Evolutionary conservation across 257 asterid species (phyloP).

Genomic region (Euphrasia confusa): DNA sequence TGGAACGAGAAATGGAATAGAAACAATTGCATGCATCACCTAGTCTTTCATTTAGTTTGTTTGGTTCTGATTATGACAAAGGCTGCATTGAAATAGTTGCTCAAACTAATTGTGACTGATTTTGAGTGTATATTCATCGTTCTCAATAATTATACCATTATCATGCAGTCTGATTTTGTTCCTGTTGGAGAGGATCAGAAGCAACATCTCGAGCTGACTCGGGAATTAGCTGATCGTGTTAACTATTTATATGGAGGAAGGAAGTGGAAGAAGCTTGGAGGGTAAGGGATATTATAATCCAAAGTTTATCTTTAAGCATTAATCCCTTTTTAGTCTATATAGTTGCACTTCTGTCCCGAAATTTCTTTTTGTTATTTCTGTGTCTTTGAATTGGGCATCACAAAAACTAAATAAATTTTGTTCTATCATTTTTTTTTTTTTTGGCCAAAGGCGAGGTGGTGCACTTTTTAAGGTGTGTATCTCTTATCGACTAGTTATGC

Average conservation of each 20-base stretch:
- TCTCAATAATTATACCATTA: constrained; percentile 36
- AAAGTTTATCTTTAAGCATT: constrained; percentile 7
- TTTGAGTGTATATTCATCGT: constrained; percentile 17
- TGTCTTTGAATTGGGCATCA: constrained; percentile 23
- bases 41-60: constrained; percentile 17
- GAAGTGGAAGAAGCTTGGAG: constrained; percentile 97
- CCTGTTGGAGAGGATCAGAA: constrained; percentile 99
- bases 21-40: too few relatives aligned
- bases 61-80: constrained; percentile 7
- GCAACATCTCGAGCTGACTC: constrained; percentile 90
- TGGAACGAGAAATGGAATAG: too few relatives aligned
- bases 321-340: constrained; percentile 9
- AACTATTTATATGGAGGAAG: constrained; percentile 87
- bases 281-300: constrained; percentile 47
- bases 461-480: constrained; percentile 76
- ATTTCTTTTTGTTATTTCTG: constrained; percentile 23
- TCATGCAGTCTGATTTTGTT: constrained; percentile 91
- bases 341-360: constrained; percentile 22
- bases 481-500: constrained; percentile 25
- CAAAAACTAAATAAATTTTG: constrained; percentile 31
- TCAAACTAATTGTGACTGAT: constrained; percentile 17
- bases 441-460: constrained; percentile 74
- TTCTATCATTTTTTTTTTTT: constrained; percentile 29
- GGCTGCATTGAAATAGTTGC: constrained; percentile 1
- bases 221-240: constrained; percentile 91